These are phyloP conservation scores for Acanthamoeba rhysodes DNA, from an alignment of 208 protist species.

Conservation along the genomic window DNA sequence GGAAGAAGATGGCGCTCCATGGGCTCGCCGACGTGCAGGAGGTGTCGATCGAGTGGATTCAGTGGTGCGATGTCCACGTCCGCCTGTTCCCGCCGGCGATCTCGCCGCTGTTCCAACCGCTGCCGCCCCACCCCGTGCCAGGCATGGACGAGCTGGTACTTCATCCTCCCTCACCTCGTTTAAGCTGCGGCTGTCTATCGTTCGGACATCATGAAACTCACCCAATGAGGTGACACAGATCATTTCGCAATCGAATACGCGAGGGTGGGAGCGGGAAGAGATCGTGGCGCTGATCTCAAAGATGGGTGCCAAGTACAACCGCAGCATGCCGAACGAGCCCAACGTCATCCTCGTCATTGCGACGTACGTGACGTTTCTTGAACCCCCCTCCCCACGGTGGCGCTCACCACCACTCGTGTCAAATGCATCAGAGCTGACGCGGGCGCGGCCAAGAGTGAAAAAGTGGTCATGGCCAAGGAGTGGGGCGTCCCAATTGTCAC, in stretches of 20 bases:
- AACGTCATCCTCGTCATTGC: slow-evolving; percentile 53
- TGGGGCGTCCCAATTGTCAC: slow-evolving; percentile 19
- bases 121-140: neutral
- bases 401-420: neutral
- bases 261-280: slow-evolving; percentile 42
- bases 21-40: neutral
- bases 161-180: no score
- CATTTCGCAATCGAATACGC: slow-evolving; percentile 55
- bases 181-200: neutral
- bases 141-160: slow-evolving; percentile 38
- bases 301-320: slow-evolving; percentile 64
- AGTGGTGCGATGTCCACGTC: slow-evolving; percentile 43
- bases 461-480: slow-evolving; percentile 49
- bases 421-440: neutral
- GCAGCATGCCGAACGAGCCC: slow-evolving; percentile 42
- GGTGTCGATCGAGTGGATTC: slow-evolving; percentile 48
- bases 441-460: slow-evolving; percentile 39
- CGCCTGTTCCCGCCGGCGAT: neutral
- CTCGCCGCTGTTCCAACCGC: slow-evolving; percentile 34
- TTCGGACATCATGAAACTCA: neutral
- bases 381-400: neutral
- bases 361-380: neutral
- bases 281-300: slow-evolving; percentile 18
- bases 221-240: neutral
- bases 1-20: slow-evolving; percentile 12